Evolutionary conservation across 2,329 filamentous ascomycete genomes (phyloP), one percentile per base, ranked within the genome.

Genomic region (Eutypella sp.): DNA sequence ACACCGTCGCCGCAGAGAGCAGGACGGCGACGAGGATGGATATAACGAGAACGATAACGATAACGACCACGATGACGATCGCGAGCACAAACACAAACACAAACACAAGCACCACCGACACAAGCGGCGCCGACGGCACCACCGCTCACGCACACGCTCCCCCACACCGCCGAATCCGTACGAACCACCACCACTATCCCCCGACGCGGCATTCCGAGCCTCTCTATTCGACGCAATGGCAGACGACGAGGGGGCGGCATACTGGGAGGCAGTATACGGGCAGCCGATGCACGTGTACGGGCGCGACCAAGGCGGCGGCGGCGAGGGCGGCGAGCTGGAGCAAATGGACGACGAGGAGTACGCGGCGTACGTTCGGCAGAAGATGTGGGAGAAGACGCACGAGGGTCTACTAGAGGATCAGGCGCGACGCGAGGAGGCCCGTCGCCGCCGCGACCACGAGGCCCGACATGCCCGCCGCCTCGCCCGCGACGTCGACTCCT

Each of bases 371-470:
- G 92, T 99, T 33, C 82, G 92, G 16, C 78, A 78, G 43, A 84
- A 83, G 67, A 97, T 99, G 93, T 99, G 90, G 85, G 91, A 96
- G 73, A 90, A 89, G 69, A 95, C 87, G 44, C 83, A 96, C 61
- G 85, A 92, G 53, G 87, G 92, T 19, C 70, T 95, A 43, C 65
- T 92, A 0, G 87, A 93, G 57, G 89, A 93, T 65, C 78, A 85
- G 46, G 82, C 82, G 45, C 70, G 77, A 38, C 71, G 80, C 45
- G 76, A 82, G 54, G 75, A 72, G 57, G 74, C 75, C 62, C 68
- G 67, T 48, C 70, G 72, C 45, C 68, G 71, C 37, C 65, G 66
- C 25, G 61, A 68, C 47, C 64, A 57, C 54, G 64, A 57, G 57
- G 62, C 54, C 47, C 61, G 61, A 53, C 68, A 71, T 64, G 63